These are phyloP conservation scores for Suillus tomentosus DNA, from an alignment of 768 basidiomycete genomes.

Conservation along the genomic window DNA sequence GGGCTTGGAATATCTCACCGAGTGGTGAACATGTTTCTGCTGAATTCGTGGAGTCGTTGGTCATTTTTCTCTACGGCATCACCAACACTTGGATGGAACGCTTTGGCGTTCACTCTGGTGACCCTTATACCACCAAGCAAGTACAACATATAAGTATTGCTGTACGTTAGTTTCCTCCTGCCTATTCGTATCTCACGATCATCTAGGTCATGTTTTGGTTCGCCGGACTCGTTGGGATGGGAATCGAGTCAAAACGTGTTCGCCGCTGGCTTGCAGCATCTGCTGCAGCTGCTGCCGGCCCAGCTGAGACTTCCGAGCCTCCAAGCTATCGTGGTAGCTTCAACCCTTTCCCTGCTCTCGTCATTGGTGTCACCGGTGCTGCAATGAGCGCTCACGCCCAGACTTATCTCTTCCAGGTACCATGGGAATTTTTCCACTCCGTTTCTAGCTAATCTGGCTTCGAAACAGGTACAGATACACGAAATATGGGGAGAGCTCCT, in stretches of 20 bases:
- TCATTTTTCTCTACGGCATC: slow-evolving; percentile 87
- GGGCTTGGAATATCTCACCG: slow-evolving; percentile 91
- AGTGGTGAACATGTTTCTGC: slow-evolving; percentile 54
- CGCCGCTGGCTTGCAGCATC: slow-evolving; percentile 74
- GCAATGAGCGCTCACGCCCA: slow-evolving; percentile 95
- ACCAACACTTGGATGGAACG: slow-evolving; percentile 98
- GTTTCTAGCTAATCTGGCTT: background rate
- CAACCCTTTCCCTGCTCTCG: slow-evolving; percentile 91
- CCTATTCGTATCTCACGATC: background rate
- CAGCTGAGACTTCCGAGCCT: slow-evolving; percentile 51
- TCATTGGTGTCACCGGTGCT: slow-evolving; percentile 89
- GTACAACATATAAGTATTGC: slow-evolving; percentile 95
- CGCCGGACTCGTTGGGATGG: slow-evolving; percentile 86
- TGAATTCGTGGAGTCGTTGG: slow-evolving; percentile 74
- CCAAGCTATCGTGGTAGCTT: slow-evolving; percentile 76
- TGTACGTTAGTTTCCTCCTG: slow-evolving; percentile 42
- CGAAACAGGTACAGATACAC: slow-evolving; percentile 79
- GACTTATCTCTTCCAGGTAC: slow-evolving; percentile 83
- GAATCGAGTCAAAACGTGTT: slow-evolving; percentile 76
- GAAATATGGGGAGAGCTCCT: slow-evolving; percentile 89
- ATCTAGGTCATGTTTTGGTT: slow-evolving; percentile 89
- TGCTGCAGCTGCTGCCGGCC: slow-evolving; percentile 40
- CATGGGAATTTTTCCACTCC: slow-evolving; percentile 7
- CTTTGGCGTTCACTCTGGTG: slow-evolving; percentile 78
- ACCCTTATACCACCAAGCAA: slow-evolving; percentile 88